Base-by-base conservation (phyloP, 1,139 yeast genomes). In the Candida tropicalis region DNA sequence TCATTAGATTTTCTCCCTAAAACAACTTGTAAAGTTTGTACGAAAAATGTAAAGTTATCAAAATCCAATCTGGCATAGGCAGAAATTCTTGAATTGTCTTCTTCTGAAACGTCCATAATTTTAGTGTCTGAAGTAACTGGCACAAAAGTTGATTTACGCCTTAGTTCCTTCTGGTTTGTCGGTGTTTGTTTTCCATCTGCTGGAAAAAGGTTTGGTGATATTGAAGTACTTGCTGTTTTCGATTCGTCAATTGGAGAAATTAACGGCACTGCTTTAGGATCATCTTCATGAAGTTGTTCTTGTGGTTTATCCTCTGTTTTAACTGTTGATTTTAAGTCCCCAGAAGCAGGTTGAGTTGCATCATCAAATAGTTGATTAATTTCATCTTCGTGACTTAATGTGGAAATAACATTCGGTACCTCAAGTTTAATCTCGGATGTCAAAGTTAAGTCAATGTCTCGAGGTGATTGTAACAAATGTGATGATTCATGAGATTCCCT, bases 11-110 rank as follows among this genome's bases (percentile, higher is more conserved):
- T 79, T 53, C 99, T 76, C 6, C 99, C 99, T 35, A 93, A 70
- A 7, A 93, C 79, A 2, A 93, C 97, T 61, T 93, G 98, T 56
- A 93, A 74, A 1, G 99, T 93, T 65, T 93, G 99, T 3, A 93
- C 97, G 56, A 90, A 93, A 63, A 95, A 93, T 3, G 96, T 89
- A 61, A 85, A 91, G 52, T 89, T 83, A 48, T 88, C 96, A 63
- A 93, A 93, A 61, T 93, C 98, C 34, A 93, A 68, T 52, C 97
- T 76, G 1, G 99, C 99, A 61, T 93, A 93, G 1, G 99, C 99
- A 8, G 91, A 86, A 10, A 93, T 88, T 47, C 81, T 77, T 5
- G 88, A 62, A 17, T 59, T 62, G 3, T 53, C 47, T 22, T 61
- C 48, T 25, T 38, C 39, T 15, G 22, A n/a, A 7, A 40, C 29